Base-by-base conservation (phyloP, 805 yeast species). In the Saturnispora gosingensis region DNA sequence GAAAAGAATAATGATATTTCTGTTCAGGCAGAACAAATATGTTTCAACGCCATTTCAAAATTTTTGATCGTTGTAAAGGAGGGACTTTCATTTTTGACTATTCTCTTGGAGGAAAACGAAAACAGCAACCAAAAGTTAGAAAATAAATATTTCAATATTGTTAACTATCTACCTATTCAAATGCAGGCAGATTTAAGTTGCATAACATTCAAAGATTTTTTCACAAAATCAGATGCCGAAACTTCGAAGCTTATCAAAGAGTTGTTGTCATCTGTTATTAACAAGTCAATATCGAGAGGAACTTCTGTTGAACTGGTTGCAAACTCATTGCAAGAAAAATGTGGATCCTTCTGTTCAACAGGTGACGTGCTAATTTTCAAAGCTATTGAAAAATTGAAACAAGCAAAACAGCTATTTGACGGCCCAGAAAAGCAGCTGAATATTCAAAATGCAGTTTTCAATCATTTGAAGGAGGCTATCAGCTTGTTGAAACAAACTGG, bases 291-390 rank as follows among this genome's bases (percentile, higher is more conserved):
- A 52, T 75, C 87, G 38, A 81, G 86, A 57, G 98, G 99, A n/a
- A 91, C 88, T 4, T 85, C 96, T 0, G 91, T 93, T 44, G 98
- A 91, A 63, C 74, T 84, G 52, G 87, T 91, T 48, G 95, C 97
- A 1, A 81, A 83, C 35, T 81, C 90, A 1, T 71, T 93, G 48
- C 96, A 93, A 67, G 95, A 88, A 50, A 82, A 91, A 54, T 93
- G 99, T 72, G 95, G 96, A 1, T 82, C 96, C 0, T 93, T 89
- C 67, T 93, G 98, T 62, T 88, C 97, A 0, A 81, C 95, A 15
- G 88, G 85, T 58, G 99, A 93, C 67, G 97, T 93, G 27, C 76
- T 89, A 54, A 87, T 93, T 13, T 93, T 90, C 73, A 85, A 91
- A 67, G 98, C 97, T 0, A 82, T 89, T 59, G 99, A 93, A 65